Conservation (phyloP, 1,284 basidiomycete genomes). For the Ustilago lituana region DNA sequence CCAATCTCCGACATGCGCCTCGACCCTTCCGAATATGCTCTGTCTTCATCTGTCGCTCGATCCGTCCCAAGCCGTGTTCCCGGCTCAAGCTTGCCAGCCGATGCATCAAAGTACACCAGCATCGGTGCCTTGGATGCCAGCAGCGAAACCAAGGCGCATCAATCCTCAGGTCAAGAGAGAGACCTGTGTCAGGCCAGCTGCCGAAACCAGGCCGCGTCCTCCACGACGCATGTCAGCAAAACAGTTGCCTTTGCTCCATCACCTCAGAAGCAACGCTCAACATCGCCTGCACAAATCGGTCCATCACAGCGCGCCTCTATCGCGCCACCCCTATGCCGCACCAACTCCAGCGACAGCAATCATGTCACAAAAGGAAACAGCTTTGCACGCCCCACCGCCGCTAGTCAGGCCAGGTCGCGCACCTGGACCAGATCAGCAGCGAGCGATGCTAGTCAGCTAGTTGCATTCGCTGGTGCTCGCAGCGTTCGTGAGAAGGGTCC, state of each 20-base stretch:
- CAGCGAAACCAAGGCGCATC: neutral
- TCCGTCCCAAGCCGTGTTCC: conserved; percentile 29
- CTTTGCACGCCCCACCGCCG: conserved; percentile 53
- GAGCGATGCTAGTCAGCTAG: conserved; percentile 22
- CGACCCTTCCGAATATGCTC: neutral
- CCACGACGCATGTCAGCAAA: conserved; percentile 21
- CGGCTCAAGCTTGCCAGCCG: conserved; percentile 26
- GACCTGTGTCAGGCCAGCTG: conserved; percentile 19
- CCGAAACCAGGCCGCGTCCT: conserved; percentile 11
- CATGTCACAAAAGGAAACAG: conserved; percentile 9
- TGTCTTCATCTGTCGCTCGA: neutral
- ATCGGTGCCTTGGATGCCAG: neutral
- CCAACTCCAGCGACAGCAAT: conserved; percentile 12
- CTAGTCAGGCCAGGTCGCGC: conserved; percentile 48
- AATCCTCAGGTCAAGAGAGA: neutral
- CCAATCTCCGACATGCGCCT: conserved; percentile 1
- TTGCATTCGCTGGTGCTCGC: neutral
- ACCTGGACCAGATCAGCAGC: conserved; percentile 24
- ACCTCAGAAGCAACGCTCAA: conserved; percentile 51
- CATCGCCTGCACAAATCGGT: conserved; percentile 8
- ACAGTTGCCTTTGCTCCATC: conserved; percentile 61
- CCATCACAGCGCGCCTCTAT: neutral
- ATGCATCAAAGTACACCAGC: neutral
- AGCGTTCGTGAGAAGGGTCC: conserved; percentile 14
- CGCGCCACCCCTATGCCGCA: conserved; percentile 18